Conservation (phyloP, 345 rosid genomes). For the Luvunga scandens region DNA sequence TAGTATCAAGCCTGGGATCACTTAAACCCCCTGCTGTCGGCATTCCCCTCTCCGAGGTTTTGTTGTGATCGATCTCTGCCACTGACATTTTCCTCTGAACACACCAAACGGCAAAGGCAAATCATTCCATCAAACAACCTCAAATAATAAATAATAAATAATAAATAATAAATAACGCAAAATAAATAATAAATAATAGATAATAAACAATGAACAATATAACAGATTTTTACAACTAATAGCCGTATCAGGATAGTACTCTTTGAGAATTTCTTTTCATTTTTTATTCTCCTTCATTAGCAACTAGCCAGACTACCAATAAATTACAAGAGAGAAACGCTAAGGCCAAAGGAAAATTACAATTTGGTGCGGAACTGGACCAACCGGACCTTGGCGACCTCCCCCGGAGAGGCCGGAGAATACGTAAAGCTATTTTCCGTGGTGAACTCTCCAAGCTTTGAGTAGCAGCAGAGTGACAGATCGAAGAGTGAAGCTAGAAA, state of each 20-base stretch:
- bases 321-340: background rate
- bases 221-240: too few species aligned
- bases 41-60: constrained; percentile 87
- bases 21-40: constrained; percentile 78
- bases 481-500: too few species aligned
- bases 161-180: too few species aligned
- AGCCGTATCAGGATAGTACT: too few species aligned
- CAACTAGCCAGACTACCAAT: constrained; percentile 9
- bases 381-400: constrained; percentile 81
- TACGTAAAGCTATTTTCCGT: constrained; percentile 71
- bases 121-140: too few species aligned
- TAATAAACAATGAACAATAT: too few species aligned
- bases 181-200: too few species aligned
- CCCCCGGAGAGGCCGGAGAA: constrained; percentile 87
- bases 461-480: too few species aligned
- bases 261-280: too few species aligned
- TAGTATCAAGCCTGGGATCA: constrained; percentile 78
- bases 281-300: background rate
- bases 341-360: constrained; percentile 39
- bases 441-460: background rate
- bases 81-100: constrained; percentile 96
- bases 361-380: constrained; percentile 94
- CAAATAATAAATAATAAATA: too few species aligned
- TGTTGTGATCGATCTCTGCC: constrained; percentile 74
- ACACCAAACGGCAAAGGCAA: background rate